Base-by-base conservation (phyloP, 768 basidiomycete genomes). In the Mycena vulgaris region DNA sequence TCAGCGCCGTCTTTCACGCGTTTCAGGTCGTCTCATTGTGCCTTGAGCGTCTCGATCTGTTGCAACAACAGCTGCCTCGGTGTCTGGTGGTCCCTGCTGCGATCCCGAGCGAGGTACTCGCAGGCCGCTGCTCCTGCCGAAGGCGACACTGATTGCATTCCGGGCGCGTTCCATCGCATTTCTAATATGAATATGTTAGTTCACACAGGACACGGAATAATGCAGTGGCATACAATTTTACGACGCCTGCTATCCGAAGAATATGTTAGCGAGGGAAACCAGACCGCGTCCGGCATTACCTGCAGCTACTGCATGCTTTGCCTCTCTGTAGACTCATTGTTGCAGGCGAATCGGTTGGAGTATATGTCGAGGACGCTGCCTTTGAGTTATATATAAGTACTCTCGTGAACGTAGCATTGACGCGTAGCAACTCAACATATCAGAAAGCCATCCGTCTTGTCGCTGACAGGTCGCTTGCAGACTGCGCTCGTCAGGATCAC, bases 241-340 rank as follows among this genome's bases (percentile, higher is more conserved):
- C 57, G 57, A 17, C 57, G 57, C 45, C 57, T 59, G 37, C 7
- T 2, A 14, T 40, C 3, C 19, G n/a, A n/a, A 37, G 39, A 10
- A 39, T 8, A 8, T 39, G n/a, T 58, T 8, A 58, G 56, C 9
- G 27, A 33, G 11, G 7, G 7, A n/a, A 33, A 17, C 7, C 7
- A 4, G 4, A 6, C 33, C 31, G n/a, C 17, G 8, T 8, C 35
- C 9, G 19, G 17, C n/a, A 7, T 39, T 45, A 59, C 57, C 27
- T 37, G 40, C 57, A 59, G 40, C 45, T 59, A 14, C 25, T 59
- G 28, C 57, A 59, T 21, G 39, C 57, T 30, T 59, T 42, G 14
- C 51, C 51, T 31, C 51, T 48, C 33, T n/a, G n/a, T n/a, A n/a
- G n/a, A n/a, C n/a, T n/a, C n/a, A n/a, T n/a, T n/a, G n/a, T n/a